Evolutionary conservation across 768 basidiomycete species (phyloP), one percentile per base, ranked within the genome.

Genomic region (Termitomyces sp.): DNA sequence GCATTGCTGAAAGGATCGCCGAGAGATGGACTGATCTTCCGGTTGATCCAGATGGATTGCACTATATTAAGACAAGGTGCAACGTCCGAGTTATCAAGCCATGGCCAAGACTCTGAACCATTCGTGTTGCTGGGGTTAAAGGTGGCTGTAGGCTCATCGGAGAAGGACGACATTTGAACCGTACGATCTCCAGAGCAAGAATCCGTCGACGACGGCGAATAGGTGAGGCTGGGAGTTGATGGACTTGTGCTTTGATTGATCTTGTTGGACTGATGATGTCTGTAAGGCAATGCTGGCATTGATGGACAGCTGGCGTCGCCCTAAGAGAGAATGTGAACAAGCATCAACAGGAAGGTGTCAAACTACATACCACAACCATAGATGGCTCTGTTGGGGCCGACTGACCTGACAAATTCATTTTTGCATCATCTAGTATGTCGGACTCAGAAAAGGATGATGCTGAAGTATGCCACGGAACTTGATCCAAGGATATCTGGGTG

Each of bases 151-250:
- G 68, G 67, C 43, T 79, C 78, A 62, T 86, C 84, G 66, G 79
- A 71, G 60, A 85, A 85, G 0, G 72, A 76, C 15, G 78, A 71
- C 80, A 85, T 82, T 65, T 86, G 85, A 29, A 85, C 74, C 0
- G 83, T 86, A 29, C 79, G 79, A 64, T 85, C 84, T 51, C 79
- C 73, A 5, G 82, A 82, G 12, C 78, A 79, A 0, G 82, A 86
- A 59, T 84, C 85, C 1, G 84, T 85, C 4, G 85, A 81, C 1
- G 84, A 80, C 0, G 86, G 86, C 0, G 86, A 87, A 54, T 83
- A 83, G 11, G 77, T 81, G 43, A 88, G 81, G 20, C 77, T 74
- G 0, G 86, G 86, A 0, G 84, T 86, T n/a, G 80, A 73, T 10
- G 85, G 83, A 63, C 79, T 80, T 10, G 73, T 80, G 63, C 69